phyloP scores from a whole-genome alignment of 2,329 filamentous ascomycete genomes.

The Salinomyces thailandicus region DNA sequence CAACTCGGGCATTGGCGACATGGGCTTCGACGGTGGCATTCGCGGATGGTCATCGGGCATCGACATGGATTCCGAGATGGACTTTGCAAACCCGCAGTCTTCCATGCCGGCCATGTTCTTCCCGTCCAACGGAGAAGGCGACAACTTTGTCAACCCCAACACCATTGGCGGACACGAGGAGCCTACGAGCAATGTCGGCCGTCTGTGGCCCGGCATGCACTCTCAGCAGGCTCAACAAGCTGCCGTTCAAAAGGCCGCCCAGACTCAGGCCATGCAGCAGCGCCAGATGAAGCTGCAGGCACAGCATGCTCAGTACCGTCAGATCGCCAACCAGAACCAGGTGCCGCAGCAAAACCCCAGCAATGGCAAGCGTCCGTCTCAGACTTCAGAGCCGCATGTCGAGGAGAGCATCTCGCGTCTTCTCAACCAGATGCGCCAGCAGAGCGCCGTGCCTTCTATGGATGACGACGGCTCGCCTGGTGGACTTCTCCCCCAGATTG shows the following conservation, averaged over 20 bases:
- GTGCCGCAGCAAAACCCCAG: constrained; percentile 13
- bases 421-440: constrained; percentile 80
- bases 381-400: constrained; percentile 36
- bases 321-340: constrained; percentile 17
- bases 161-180: constrained; percentile 56
- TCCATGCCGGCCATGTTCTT: constrained; percentile 52
- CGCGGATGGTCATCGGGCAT: constrained; percentile 43
- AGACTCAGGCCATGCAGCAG: constrained; percentile 32
- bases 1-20: constrained; percentile 55
- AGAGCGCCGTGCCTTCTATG: constrained; percentile 43
- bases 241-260: constrained; percentile 45
- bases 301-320: constrained; percentile 29
- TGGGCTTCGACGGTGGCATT: constrained; percentile 48
- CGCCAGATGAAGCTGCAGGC: constrained; percentile 39
- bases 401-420: constrained; percentile 93
- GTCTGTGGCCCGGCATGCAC: constrained; percentile 89
- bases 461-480: constrained; percentile 39
- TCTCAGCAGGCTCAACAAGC: constrained; percentile 64
- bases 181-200: constrained; percentile 46
- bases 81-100: constrained; percentile 42
- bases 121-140: constrained; percentile 30
- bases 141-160: constrained; percentile 62
- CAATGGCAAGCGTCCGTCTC: constrained; percentile 37
- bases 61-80: constrained; percentile 51
- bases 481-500: constrained; percentile 52